Conservation (phyloP, 495 filamentous ascomycete genomes). For the Aspergillus ostianus region DNA sequence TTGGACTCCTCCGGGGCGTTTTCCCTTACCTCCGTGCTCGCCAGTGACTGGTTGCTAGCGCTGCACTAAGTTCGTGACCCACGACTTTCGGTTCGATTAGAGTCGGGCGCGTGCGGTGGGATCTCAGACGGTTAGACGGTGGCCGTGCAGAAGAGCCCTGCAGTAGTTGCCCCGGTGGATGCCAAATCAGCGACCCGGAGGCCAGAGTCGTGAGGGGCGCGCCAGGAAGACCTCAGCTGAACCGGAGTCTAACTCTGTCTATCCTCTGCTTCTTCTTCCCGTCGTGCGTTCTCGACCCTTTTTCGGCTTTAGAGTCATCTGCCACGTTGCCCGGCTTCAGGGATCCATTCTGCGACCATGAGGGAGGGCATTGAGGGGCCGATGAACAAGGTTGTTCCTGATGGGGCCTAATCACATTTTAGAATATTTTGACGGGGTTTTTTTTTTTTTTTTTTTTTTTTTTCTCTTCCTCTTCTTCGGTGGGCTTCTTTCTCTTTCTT, state of each 20-base stretch:
- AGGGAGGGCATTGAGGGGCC: no score
- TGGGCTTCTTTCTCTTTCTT: no score
- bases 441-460: neutral
- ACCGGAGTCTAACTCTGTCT: neutral
- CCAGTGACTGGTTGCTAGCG: neutral
- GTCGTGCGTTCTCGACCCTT: no score
- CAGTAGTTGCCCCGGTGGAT: slow-evolving; percentile 16
- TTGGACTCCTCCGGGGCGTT: neutral
- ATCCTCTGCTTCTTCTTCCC: no score
- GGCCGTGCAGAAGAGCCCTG: slow-evolving; percentile 18
- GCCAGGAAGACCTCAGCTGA: slow-evolving; percentile 22
- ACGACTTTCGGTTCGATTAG: neutral
- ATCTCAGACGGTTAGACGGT: slow-evolving; percentile 3
- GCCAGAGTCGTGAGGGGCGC: neutral
- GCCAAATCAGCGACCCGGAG: neutral
- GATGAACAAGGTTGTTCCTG: neutral
- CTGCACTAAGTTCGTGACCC: no score
- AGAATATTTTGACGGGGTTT: neutral
- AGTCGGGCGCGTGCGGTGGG: slow-evolving; percentile 4
- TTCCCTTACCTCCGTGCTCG: neutral
- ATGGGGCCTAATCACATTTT: neutral
- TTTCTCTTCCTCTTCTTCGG: no score
- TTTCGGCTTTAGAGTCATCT: neutral
- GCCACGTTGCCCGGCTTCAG: neutral
- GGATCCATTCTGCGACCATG: neutral